Evolutionary conservation across 371 early-diverging fungal species (phyloP).

Genomic region (Mortierella sp.): DNA sequence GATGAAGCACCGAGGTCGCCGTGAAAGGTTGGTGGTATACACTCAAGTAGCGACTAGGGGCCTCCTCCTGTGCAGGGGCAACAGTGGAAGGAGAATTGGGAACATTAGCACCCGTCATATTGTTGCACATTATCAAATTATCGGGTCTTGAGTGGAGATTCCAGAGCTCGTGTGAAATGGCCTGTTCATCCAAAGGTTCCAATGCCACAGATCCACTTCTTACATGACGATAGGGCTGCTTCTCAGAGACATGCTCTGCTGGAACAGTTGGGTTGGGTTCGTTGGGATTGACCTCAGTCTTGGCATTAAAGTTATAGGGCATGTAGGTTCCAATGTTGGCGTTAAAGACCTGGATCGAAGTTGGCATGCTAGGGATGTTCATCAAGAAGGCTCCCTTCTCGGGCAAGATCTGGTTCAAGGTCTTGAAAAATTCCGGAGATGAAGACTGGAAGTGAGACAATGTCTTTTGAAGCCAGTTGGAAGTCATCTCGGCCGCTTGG

Average conservation of each 20-base stretch:
- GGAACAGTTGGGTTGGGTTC: constrained; percentile 12
- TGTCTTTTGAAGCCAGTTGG: constrained; percentile 57
- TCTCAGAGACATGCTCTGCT: constrained; percentile 26
- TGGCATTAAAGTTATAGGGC: constrained; percentile 37
- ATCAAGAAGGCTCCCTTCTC: constrained; percentile 50
- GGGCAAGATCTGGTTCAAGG: constrained; percentile 49
- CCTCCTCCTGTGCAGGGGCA: constrained; percentile 22
- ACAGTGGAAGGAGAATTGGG: neutral
- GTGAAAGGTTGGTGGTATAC: constrained; percentile 49
- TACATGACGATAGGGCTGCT: constrained; percentile 22
- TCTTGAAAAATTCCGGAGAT: constrained; percentile 46
- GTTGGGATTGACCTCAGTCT: too few relatives aligned
- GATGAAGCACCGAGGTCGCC: constrained; percentile 43
- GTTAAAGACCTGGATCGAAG: constrained; percentile 49
- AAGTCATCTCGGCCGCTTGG: constrained; percentile 37
- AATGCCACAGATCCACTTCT: constrained; percentile 17
- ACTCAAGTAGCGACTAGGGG: constrained; percentile 44
- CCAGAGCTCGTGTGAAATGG: constrained; percentile 44
- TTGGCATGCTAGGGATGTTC: constrained; percentile 52
- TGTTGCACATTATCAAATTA: constrained; percentile 12
- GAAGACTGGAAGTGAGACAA: constrained; percentile 52
- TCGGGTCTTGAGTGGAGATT: constrained; percentile 40
- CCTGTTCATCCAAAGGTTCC: constrained; percentile 40
- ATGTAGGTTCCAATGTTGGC: constrained; percentile 49
- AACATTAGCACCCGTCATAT: neutral